A percentile compares a stretch with the other conserved stretches of the same genome.
Evolutionary conservation across 257 asterid species (phyloP).

Genomic region (Solanum commersonii): DNA sequence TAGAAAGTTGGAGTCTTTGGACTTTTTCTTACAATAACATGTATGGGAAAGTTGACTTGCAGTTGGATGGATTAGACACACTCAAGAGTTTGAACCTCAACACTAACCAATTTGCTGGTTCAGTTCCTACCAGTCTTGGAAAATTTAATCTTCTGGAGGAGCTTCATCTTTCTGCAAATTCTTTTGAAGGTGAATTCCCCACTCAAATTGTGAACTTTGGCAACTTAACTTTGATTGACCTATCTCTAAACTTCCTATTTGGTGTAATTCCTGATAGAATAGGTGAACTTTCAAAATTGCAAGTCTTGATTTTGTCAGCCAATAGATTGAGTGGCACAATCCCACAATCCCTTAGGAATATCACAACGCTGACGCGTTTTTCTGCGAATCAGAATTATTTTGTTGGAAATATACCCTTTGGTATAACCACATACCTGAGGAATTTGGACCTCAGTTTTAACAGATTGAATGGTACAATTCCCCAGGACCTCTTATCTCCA

Average conservation of each 20-base stretch:
- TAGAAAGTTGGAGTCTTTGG: constrained; percentile 34
- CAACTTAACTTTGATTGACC: constrained; percentile 47
- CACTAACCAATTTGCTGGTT: constrained; percentile 26
- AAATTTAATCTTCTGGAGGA: constrained; percentile 29
- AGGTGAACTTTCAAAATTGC: constrained; percentile 27
- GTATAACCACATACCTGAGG: constrained; percentile 27
- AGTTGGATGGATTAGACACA: constrained; percentile 41
- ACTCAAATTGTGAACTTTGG: constrained; percentile 19
- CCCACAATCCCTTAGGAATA: constrained; percentile 30
- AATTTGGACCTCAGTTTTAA: constrained; percentile 67
- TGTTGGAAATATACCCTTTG: constrained; percentile 46
- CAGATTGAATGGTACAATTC: constrained; percentile 36
- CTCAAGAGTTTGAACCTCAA: constrained; percentile 47
- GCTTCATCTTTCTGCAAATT: constrained; percentile 45
- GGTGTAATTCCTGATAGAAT: constrained; percentile 44
- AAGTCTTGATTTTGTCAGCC: constrained; percentile 38
- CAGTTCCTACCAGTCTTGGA: constrained; percentile 50
- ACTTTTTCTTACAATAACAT: constrained; percentile 41
- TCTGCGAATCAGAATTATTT: constrained; percentile 56
- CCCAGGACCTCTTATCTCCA: constrained; percentile 34
- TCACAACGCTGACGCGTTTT: constrained; percentile 32
- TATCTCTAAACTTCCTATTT: constrained; percentile 27
- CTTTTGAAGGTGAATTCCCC: constrained; percentile 37
- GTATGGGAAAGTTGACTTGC: constrained; percentile 26
- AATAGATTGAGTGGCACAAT: constrained; percentile 49